These are phyloP conservation scores for Globisporangium lucens DNA, from an alignment of 352 stramenopile species.

Conservation along the genomic window DNA sequence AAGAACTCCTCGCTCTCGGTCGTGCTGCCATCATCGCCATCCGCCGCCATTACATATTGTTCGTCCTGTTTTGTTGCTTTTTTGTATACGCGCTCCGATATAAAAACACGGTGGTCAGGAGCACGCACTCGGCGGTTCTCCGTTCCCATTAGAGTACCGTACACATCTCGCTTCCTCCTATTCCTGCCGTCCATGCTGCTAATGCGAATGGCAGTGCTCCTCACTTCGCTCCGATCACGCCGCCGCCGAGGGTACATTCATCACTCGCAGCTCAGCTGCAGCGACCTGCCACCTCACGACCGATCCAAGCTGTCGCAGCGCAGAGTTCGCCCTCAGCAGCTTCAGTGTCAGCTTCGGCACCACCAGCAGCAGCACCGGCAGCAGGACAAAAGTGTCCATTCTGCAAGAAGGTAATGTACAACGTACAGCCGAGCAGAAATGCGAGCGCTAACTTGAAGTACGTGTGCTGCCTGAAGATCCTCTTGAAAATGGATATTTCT, in stretches of 20 bases:
- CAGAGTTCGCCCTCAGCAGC: neutral
- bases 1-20: conserved; percentile 8
- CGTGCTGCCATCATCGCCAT: neutral
- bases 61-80: too few species aligned
- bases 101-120: neutral
- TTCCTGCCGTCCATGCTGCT: too few species aligned
- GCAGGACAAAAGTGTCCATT: neutral
- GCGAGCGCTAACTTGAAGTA: neutral
- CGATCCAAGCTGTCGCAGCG: neutral
- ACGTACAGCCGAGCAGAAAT: neutral
- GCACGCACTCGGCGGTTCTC: too few species aligned
- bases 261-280: neutral
- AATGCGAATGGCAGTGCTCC: too few species aligned
- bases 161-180: too few species aligned
- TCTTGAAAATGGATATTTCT: conserved; percentile 3
- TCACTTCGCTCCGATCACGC: too few species aligned
- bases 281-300: neutral
- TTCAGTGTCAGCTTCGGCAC: neutral
- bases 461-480: neutral
- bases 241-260: neutral
- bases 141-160: too few species aligned
- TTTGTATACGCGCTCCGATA: too few species aligned
- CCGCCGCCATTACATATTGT: too few species aligned
- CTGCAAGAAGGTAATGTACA: neutral
- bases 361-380: neutral